phyloP scores from a whole-genome alignment of 139 green algal species.

The Chlorella vulgaris region DNA sequence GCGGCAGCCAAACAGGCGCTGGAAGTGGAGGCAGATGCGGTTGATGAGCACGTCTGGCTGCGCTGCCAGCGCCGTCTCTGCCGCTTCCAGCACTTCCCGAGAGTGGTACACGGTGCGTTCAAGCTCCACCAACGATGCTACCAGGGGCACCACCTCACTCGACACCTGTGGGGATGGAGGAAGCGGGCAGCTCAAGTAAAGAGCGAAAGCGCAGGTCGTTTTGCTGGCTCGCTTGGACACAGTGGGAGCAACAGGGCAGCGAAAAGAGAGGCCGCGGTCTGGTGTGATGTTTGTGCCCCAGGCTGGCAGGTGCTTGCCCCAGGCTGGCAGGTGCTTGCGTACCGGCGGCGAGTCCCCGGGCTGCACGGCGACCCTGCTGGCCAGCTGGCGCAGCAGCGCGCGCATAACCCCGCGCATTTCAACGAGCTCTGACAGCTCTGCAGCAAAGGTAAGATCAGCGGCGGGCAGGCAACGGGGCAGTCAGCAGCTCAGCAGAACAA shows the following conservation, averaged over 20 bases:
- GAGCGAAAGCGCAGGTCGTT: background rate
- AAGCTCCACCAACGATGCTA: constrained; percentile 28
- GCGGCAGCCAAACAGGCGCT: constrained; percentile 29
- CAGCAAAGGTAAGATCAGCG: background rate
- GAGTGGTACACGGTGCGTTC: constrained; percentile 27
- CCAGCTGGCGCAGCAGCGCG: constrained; percentile 25
- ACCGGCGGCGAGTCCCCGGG: constrained; percentile 15
- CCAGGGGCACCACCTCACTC: constrained; percentile 23
- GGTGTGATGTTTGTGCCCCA: no score
- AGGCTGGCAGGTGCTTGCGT: background rate
- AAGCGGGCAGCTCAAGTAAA: background rate
- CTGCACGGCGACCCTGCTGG: background rate
- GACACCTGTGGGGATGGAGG: background rate
- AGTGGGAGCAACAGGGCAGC: no score
- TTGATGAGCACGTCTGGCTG: constrained; percentile 28
- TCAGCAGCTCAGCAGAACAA: background rate
- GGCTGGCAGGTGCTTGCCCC: background rate
- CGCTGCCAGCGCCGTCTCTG: constrained; percentile 20
- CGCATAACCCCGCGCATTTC: constrained; percentile 16
- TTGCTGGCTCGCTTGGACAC: no score
- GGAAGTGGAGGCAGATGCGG: constrained; percentile 35
- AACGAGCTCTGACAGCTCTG: constrained; percentile 30
- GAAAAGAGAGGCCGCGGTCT: no score
- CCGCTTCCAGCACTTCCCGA: constrained; percentile 23
- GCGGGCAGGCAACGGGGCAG: background rate